Base-by-base conservation (phyloP, 805 yeast genomes). In the Grigorovia yakushimaensis region DNA sequence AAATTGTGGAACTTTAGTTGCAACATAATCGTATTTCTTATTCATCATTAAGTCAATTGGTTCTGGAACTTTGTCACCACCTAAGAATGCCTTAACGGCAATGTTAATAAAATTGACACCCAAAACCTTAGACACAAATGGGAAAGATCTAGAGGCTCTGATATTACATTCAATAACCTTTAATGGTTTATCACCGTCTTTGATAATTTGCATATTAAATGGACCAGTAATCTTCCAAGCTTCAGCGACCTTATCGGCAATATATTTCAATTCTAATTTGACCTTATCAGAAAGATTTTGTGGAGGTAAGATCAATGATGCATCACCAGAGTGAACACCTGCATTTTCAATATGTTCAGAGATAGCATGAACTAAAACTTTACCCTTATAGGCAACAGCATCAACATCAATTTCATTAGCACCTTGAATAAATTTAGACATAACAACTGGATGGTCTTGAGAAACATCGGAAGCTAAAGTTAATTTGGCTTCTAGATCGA, bases 291-390 rank as follows among this genome's bases (percentile, higher is more conserved):
- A 79, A 51, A 93, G 73, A 50, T 74, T 71, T 67, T 83, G 95
- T 23, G 98, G 98, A 50, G 98, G 98, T 50, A 93, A 76, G 44
- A 91, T 81, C 61, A 91, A 78, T 27, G 98, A 88, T 47, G 98
- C 98, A 70, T 91, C 98, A 69, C 98, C 98, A 45, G 97, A 89
- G 72, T 91, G 98, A 49, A 93, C 84, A 75, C 98, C 98, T 9
- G 98, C 98, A 61, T 89, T 88, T 72, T 91, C 98, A 61, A 89
- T 95, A 67, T 91, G 98, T 70, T 93, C 98, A 54, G 96, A 86
- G 50, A 91, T 85, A 50, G 96, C 98, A 68, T 91, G 98, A 49
- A 91, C 94, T 45, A 91, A 71, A 47, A 91, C 87, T 60, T 80
- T 69, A 60, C 98, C 98, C 48, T 88, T 75, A 58, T 78, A 71